These are phyloP conservation scores for Decorospora gaudefroyi DNA, from an alignment of 2,329 filamentous ascomycete genomes.

Conservation along the genomic window DNA sequence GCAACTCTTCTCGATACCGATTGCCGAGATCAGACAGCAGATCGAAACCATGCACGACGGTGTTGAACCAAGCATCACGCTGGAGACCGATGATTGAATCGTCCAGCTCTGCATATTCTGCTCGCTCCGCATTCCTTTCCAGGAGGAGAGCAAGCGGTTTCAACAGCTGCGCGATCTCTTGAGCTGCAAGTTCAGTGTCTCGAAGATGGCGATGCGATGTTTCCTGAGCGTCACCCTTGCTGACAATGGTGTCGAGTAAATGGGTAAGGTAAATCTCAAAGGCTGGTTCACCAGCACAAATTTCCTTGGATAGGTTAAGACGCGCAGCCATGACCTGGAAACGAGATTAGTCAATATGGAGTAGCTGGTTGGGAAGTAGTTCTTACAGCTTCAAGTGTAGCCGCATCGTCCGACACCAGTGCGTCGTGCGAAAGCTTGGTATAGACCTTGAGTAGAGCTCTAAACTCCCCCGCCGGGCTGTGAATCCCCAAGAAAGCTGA, in stretches of 20 bases:
- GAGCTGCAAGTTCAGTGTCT: slow-evolving; percentile 79
- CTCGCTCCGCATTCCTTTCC: slow-evolving; percentile 56
- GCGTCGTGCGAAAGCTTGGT: slow-evolving; percentile 74
- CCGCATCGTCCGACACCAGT: slow-evolving; percentile 67
- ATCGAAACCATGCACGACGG: slow-evolving; percentile 89
- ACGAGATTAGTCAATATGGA: slow-evolving; percentile 6
- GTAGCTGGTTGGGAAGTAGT: neutral
- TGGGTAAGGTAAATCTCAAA: slow-evolving; percentile 84
- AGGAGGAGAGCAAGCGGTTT: slow-evolving; percentile 86
- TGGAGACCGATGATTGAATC: slow-evolving; percentile 67
- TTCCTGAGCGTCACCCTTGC: slow-evolving; percentile 83
- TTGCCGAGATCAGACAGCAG: slow-evolving; percentile 73
- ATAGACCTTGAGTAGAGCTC: slow-evolving; percentile 82
- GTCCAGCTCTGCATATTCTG: slow-evolving; percentile 63
- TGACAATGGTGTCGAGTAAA: slow-evolving; percentile 83
- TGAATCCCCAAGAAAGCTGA: slow-evolving; percentile 76
- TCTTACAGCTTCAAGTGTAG: slow-evolving; percentile 72
- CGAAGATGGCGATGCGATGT: slow-evolving; percentile 70
- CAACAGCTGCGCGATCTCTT: slow-evolving; percentile 85
- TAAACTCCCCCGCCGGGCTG: slow-evolving; percentile 81
- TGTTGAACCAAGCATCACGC: slow-evolving; percentile 97
- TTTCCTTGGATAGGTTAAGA: slow-evolving; percentile 72
- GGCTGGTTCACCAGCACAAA: slow-evolving; percentile 70
- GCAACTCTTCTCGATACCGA: slow-evolving; percentile 74
- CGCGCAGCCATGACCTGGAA: slow-evolving; percentile 75